Evolutionary conservation across 495 filamentous ascomycete genomes (phyloP), one percentile per base, ranked within the genome.

Genomic region (Saxophila tyrrhenica): DNA sequence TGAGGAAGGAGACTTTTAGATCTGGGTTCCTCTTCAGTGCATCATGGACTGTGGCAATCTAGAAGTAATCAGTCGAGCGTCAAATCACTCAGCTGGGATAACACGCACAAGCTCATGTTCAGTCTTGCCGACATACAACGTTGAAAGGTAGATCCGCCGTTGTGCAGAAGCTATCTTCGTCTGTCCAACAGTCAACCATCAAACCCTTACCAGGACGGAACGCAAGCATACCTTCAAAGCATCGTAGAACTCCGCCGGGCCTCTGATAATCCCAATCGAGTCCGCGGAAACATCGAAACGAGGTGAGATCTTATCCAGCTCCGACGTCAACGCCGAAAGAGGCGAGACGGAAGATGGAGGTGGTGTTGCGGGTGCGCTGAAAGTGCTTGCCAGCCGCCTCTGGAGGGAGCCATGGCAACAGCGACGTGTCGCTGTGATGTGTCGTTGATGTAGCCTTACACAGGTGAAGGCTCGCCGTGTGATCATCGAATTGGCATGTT

Each of bases 81-180:
- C n/a, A n/a, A n/a, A n/a, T n/a, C n/a, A n/a, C n/a, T n/a, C n/a
- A n/a, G n/a, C n/a, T n/a, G n/a, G n/a, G n/a, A n/a, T n/a, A n/a
- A n/a, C n/a, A 57, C 69, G 16, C 75, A 84, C 83, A 64, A 99
- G 72, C 55, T 96, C 94, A 70, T 87, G 75, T 70, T 99, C 92
- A 1, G 86, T 83, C 70, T 91, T 94, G 58, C 92, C 92, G 62
- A 99, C 89, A 64, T 99, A 99, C 25, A 99, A 73, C 0, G 92
- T 97, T 19, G 88, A 94, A 48, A 99, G 73, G 66, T 89, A 99
- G 62, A 99, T 83, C 57, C 87, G 78, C 46, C 72, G 70, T 62
- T 85, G 78, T 2, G 92, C 92, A 56, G 77, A 78, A 35, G 75
- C 76, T 60, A 99, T 96, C 72, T 88, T 94, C 54, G 72, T 65